Percentiles rank a stretch among this genome's conserved stretches.
These are phyloP conservation scores for Neonothopanus nambi DNA, from an alignment of 1,284 basidiomycete genomes.

Conservation along the genomic window DNA sequence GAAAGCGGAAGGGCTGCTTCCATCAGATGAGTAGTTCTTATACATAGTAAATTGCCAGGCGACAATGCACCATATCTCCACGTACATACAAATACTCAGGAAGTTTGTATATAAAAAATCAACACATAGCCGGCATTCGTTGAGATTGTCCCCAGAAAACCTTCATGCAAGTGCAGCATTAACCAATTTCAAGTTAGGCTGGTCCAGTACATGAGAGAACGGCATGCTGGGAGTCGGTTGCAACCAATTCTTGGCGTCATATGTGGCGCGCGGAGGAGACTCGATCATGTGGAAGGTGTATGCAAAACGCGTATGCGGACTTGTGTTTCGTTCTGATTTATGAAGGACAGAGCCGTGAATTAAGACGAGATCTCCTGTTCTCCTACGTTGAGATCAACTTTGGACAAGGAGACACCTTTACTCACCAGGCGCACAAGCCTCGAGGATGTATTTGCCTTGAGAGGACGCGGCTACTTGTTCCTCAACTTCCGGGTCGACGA, in stretches of 20 bases:
- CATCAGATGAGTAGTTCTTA: not conserved
- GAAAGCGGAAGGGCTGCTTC: slow-evolving; percentile 32
- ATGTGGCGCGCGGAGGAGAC: slow-evolving; percentile 59
- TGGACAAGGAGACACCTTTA: not conserved
- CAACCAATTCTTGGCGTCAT: slow-evolving; percentile 86
- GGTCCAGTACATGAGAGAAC: slow-evolving; percentile 70
- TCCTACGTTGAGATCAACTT: not conserved
- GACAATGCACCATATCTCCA: too few species aligned
- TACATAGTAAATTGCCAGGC: not conserved
- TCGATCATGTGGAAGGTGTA: slow-evolving; percentile 96
- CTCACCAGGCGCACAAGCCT: slow-evolving; percentile 76
- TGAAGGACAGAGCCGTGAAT: slow-evolving; percentile 92
- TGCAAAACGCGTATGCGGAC: slow-evolving; percentile 75
- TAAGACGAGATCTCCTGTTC: slow-evolving; percentile 77
- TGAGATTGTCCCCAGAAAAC: too few species aligned
- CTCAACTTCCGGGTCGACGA: slow-evolving; percentile 48
- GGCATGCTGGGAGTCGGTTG: slow-evolving; percentile 83
- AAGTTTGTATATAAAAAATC: not conserved
- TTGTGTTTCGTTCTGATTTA: slow-evolving; percentile 82
- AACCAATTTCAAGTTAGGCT: slow-evolving; percentile 21
- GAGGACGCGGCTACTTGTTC: slow-evolving; percentile 29
- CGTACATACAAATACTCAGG: too few species aligned
- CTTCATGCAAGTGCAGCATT: slow-evolving; percentile 14
- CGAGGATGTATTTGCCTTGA: slow-evolving; percentile 64
- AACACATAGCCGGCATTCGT: too few species aligned